phyloP scores from a whole-genome alignment of 1,284 basidiomycete species.

The Ceratobasidium sp. region DNA sequence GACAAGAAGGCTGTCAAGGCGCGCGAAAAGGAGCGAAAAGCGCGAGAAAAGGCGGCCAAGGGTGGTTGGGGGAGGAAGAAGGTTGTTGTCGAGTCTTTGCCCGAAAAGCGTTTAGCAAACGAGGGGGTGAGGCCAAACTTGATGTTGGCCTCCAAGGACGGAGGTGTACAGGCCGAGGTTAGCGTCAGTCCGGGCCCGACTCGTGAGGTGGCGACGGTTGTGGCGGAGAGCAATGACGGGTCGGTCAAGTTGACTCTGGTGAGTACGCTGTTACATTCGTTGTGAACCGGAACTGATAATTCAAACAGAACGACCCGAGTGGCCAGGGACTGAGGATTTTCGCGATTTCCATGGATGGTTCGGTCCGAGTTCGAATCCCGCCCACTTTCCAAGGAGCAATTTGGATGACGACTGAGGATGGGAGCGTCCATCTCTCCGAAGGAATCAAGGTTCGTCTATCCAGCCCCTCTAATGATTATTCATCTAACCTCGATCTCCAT shows the following conservation, averaged over 20 bases:
- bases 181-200: slow-evolving; percentile 3
- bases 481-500: not conserved
- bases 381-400: slow-evolving; percentile 31
- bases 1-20: slow-evolving; percentile 27
- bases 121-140: slow-evolving; percentile 30
- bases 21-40: slow-evolving; percentile 28
- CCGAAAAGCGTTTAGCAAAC: slow-evolving; percentile 15
- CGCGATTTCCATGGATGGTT: slow-evolving; percentile 16
- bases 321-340: slow-evolving; percentile 15
- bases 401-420: slow-evolving; percentile 23
- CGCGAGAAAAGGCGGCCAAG: slow-evolving; percentile 1
- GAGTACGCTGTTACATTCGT: not conserved
- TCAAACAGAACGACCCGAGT: not conserved
- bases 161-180: slow-evolving; percentile 23
- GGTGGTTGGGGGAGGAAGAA: slow-evolving; percentile 31
- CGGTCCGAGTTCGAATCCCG: slow-evolving; percentile 26
- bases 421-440: slow-evolving; percentile 22
- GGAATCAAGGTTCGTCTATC: slow-evolving; percentile 6
- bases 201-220: slow-evolving; percentile 10
- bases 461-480: not conserved
- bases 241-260: slow-evolving; percentile 30
- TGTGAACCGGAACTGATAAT: not conserved
- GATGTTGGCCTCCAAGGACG: slow-evolving; percentile 25
- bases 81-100: not conserved
- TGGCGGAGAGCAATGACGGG: slow-evolving; percentile 28